Conservation (phyloP, 2,329 filamentous ascomycete genomes). For the Talaromyces verruculosus region DNA sequence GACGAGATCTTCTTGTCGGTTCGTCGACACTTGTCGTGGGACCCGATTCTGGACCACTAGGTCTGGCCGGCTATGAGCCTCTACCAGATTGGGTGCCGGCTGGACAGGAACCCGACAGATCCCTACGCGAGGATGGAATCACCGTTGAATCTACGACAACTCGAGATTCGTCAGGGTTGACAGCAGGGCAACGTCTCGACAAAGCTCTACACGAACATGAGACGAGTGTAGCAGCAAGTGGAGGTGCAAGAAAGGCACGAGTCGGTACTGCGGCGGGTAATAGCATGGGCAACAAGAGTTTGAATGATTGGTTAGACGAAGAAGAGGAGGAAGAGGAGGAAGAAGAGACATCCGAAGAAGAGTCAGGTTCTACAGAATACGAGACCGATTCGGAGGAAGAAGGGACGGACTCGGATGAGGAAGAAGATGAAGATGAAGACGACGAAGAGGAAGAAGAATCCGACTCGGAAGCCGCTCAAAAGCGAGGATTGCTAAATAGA, state of each 20-base stretch:
- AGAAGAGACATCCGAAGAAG: constrained; percentile 52
- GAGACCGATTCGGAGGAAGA: constrained; percentile 44
- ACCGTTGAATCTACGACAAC: constrained; percentile 30
- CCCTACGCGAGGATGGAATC: constrained; percentile 63
- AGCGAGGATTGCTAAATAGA: constrained; percentile 41
- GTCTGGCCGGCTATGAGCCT: constrained; percentile 73
- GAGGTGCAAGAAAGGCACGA: constrained; percentile 25
- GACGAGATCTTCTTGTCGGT: constrained; percentile 75
- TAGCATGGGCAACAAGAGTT: constrained; percentile 59
- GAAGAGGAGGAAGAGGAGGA: constrained; percentile 55
- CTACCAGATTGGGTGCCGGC: constrained; percentile 82
- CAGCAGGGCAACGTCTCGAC: constrained; percentile 47
- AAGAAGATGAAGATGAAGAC: constrained; percentile 36
- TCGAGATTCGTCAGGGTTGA: constrained; percentile 29
- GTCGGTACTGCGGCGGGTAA: constrained; percentile 46
- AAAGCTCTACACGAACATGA: constrained; percentile 46
- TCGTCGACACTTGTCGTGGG: constrained; percentile 84
- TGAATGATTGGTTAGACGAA: constrained; percentile 86
- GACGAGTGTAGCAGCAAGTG: constrained; percentile 28
- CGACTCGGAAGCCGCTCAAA: constrained; percentile 31
- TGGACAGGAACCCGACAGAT: constrained; percentile 75
- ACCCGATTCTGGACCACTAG: constrained; percentile 69
- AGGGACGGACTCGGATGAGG: constrained; percentile 38
- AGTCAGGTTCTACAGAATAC: constrained; percentile 46
- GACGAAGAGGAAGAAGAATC: constrained; percentile 45